Evolutionary conservation across 2,329 filamentous ascomycete species (phyloP), one percentile per base, ranked within the genome.

Genomic region (Diaporthe nobilis): DNA sequence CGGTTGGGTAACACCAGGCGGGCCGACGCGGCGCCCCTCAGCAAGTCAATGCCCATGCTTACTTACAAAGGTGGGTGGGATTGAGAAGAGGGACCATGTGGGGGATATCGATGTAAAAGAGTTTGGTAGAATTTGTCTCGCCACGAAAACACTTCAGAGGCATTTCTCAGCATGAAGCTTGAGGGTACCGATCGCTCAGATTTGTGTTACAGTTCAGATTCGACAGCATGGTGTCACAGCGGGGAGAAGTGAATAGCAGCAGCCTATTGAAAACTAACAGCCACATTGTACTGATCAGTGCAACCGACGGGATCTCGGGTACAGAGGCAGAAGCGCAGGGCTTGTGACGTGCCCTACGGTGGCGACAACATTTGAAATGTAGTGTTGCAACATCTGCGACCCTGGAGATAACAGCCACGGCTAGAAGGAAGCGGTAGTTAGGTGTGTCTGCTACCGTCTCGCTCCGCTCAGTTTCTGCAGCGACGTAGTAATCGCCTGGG

Each of bases 11-110:
- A 31, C 65, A 70, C 65, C 34, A 55, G 34, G 31, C 65, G 65
- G 65, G 65, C 65, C 65, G 65, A 25, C 34, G 65, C 65, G 65
- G 47, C 65, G 65, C 44, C 8, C 44, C 65, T 42, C 47, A 70
- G 15, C 37, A n/a, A 28, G 9, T 12, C 15, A 34, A 34, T 28
- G 34, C 65, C 65, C 22, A 20, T 68, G 34, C 15, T 28, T 42
- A 1, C 12, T 7, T 55, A 10, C 9, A 47, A 34, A 49, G 65
- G 31, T 42, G 65, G 34, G 65, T 70, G 49, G 49, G n/a, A 70
- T 70, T 22, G 34, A 42, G 22, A 4, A 55, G 7, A 34, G 5
- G 20, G 42, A 44, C 28, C 42, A 10, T 49, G 25, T n/a, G 28
- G 42, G 22, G 39, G 25, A n/a, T 49, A 3, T 61, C 22, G 28